phyloP scores from a whole-genome alignment of 176 grass and related monocot genomes.

The Zea mays region Zm-B73-REFERENCE-NAM-5.0 NC_050098.1:159658001-159658500 shows the following conservation, averaged over 20 bases:
- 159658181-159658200: slow-evolving; percentile 18
- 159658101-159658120: slow-evolving; percentile 29
- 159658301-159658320: background rate
- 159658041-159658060: slow-evolving; percentile 39
- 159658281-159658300: slow-evolving; percentile 37
- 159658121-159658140: background rate
- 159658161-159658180: slow-evolving; percentile 24
- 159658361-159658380: slow-evolving; percentile 28
- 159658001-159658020: slow-evolving; percentile 25
- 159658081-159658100: slow-evolving; percentile 24
- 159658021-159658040: slow-evolving; percentile 24
- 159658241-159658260: background rate
- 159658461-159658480: background rate
- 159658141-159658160: slow-evolving; percentile 33
- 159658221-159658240: slow-evolving; percentile 16
- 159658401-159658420: background rate
- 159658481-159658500: background rate
- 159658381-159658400: background rate
- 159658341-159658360: slow-evolving; percentile 18
- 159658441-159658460: background rate
- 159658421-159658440: background rate
- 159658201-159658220: slow-evolving; percentile 11
- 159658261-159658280: slow-evolving; percentile 11
- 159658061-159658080: slow-evolving; percentile 29
- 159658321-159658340: slow-evolving; percentile 33